Evolutionary conservation across 1,139 yeast genomes (phyloP).

Genomic region (Kluyveromyces sp.): DNA sequence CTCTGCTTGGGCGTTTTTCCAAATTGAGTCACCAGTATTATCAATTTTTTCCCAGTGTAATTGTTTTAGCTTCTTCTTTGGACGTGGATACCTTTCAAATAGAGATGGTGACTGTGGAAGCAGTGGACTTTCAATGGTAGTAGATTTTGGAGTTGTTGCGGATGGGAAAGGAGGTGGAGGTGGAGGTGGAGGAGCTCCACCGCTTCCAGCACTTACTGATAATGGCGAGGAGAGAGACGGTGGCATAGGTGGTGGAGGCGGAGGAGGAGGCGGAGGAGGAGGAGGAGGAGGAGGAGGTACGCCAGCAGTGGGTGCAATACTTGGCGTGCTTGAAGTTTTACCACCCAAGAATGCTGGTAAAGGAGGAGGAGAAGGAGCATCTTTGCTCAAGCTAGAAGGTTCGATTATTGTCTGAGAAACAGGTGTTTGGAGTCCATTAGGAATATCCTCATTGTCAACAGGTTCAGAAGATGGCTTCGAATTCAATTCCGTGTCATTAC

Average conservation of each 20-base stretch:
- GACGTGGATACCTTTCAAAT: slow-evolving; percentile 60
- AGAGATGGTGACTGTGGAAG: slow-evolving; percentile 36
- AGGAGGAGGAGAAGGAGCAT: slow-evolving; percentile 1
- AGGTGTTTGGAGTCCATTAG: not conserved
- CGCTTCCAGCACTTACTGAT: slow-evolving; percentile 4
- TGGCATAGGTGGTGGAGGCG: slow-evolving; percentile 18
- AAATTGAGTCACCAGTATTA: slow-evolving; percentile 53
- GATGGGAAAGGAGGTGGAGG: slow-evolving; percentile 29
- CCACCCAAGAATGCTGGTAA: not conserved
- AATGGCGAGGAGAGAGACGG: slow-evolving; percentile 27
- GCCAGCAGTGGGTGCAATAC: slow-evolving; percentile 15
- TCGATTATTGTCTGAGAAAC: not conserved
- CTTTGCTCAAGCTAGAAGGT: not conserved
- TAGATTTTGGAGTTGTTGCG: slow-evolving; percentile 19
- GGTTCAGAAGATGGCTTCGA: no score
- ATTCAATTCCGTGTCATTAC: no score
- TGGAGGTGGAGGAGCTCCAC: slow-evolving; percentile 29
- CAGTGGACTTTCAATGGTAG: slow-evolving; percentile 29
- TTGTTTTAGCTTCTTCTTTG: slow-evolving; percentile 71
- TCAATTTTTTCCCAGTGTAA: slow-evolving; percentile 81
- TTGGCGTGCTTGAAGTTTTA: no score
- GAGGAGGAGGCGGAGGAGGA: slow-evolving; percentile 8
- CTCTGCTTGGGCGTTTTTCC: slow-evolving; percentile 45
- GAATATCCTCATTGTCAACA: no score
- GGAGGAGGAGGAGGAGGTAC: slow-evolving; percentile 9